phyloP scores from a whole-genome alignment of 2,329 filamentous ascomycete species.

The Alternaria sp. region DNA sequence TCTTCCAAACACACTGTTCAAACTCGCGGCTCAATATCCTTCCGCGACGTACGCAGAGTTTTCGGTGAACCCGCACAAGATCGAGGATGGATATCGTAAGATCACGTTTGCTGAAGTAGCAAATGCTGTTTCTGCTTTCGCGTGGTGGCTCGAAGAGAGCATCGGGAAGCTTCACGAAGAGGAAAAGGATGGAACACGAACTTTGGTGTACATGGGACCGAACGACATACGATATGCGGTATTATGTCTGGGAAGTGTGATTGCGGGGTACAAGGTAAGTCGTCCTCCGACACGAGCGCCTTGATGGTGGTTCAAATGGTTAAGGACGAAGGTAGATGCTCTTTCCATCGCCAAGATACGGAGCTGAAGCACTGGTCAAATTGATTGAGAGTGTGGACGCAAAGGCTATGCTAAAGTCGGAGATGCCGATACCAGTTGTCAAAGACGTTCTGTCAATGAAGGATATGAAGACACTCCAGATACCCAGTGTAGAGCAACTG shows the following conservation, averaged over 20 bases:
- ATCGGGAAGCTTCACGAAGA: constrained; percentile 29
- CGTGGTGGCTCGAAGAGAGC: constrained; percentile 35
- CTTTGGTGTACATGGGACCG: constrained; percentile 32
- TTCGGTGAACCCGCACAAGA: not conserved
- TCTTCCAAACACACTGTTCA: constrained; percentile 14
- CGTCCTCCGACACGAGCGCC: not conserved
- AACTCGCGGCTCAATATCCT: constrained; percentile 2
- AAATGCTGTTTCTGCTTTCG: constrained; percentile 35
- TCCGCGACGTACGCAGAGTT: constrained; percentile 10
- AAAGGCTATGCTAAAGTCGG: constrained; percentile 23
- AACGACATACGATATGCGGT: constrained; percentile 49
- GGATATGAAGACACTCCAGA: constrained; percentile 15
- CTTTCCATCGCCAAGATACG: constrained; percentile 30
- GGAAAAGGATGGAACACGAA: constrained; percentile 28
- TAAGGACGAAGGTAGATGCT: constrained; percentile 16
- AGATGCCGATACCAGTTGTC: constrained; percentile 14
- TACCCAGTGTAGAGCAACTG: constrained; percentile 23
- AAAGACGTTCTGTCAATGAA: constrained; percentile 18
- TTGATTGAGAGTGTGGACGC: constrained; percentile 27
- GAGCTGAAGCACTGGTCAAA: constrained; percentile 21
- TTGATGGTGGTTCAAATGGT: not conserved
- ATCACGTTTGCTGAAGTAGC: constrained; percentile 32
- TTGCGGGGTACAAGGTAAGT: constrained; percentile 49
- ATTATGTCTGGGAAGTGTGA: constrained; percentile 47
- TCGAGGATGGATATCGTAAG: constrained; percentile 34